Evolutionary conservation across 2,329 filamentous ascomycete genomes (phyloP), one percentile per base, ranked within the genome.

Genomic region (Exophiala sideris): DNA sequence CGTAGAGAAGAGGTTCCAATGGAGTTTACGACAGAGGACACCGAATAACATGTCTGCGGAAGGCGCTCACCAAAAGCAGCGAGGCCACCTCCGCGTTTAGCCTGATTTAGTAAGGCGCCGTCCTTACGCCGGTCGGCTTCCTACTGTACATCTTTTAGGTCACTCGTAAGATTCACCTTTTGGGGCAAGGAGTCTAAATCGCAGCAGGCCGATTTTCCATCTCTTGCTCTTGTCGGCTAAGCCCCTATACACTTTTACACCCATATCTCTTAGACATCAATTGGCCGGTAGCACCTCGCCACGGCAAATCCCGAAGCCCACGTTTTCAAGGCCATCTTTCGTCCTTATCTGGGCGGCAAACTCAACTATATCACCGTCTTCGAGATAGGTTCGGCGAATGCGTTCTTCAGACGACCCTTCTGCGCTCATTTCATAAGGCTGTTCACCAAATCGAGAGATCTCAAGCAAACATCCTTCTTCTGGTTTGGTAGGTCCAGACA

Each of bases 231-330:
- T n/a, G n/a, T n/a, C n/a, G n/a, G n/a, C n/a, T n/a, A n/a, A n/a
- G n/a, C n/a, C n/a, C n/a, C n/a, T n/a, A 5, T 38, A 38, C 12
- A 38, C 3, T 38, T 38, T 5, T 38, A n/a, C 35, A 38, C 12
- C 12, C 33, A 12, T 35, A 12, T 35, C 33, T 35, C 73, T n/a
- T n/a, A n/a, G 14, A 81, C 66, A 61, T 82, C 79, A 2, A 18
- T 41, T 41, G 5, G 76, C 73, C 16, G 77, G 75, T 51, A 78
- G 59, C 54, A 91, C 84, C 29, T 68, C 80, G 8, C 87, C 87
- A n/a, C 75, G 72, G 60, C 86, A 89, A 57, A 89, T 80, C 1
- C 88, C 88, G 68, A 91, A 91, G 0, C 88, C 88, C 21, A 92
- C 84, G 49, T 84, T 73, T 10, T 72, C 78, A 2, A 83, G 83